Percentiles rank a stretch among this genome's conserved stretches.
Evolutionary conservation across 2,329 filamentous ascomycete species (phyloP).

Genomic region (Aspergillus jensenii): DNA sequence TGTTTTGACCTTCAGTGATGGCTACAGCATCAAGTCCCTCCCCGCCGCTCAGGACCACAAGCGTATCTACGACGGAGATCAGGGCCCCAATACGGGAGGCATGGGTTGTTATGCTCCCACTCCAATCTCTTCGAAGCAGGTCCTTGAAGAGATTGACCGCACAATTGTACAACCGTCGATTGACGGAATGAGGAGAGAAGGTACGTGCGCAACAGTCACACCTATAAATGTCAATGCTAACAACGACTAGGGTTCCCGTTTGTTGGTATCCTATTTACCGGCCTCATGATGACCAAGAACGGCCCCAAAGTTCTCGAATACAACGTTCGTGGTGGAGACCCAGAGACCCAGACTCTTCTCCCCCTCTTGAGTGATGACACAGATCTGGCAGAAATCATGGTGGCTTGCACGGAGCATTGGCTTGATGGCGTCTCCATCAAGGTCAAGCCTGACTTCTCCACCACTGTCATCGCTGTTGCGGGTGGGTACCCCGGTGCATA

Average conservation of each 20-base stretch:
- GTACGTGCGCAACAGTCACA: constrained; percentile 43
- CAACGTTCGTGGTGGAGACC: constrained; percentile 90
- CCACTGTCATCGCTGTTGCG: constrained; percentile 91
- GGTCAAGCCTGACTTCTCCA: constrained; percentile 69
- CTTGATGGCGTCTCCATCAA: constrained; percentile 69
- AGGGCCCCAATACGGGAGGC: constrained; percentile 90
- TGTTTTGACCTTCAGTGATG: constrained; percentile 88
- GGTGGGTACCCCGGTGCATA: constrained; percentile 88
- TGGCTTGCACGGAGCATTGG: constrained; percentile 75
- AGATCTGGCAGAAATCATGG: constrained; percentile 84
- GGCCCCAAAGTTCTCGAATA: constrained; percentile 87
- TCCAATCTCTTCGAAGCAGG: constrained; percentile 69
- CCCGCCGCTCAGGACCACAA: constrained; percentile 97
- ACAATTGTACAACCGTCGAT: constrained; percentile 88
- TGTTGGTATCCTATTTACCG: constrained; percentile 52
- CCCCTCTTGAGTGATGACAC: constrained; percentile 74
- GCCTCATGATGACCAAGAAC: constrained; percentile 83
- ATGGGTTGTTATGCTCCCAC: constrained; percentile 99
- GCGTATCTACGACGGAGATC: constrained; percentile 84
- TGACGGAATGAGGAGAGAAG: constrained; percentile 80
- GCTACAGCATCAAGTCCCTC: constrained; percentile 76
- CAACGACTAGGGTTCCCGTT: constrained; percentile 38
- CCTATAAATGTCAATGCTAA: constrained; percentile 1
- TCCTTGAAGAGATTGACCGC: constrained; percentile 75
- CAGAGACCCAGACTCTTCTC: constrained; percentile 84